These are phyloP conservation scores for Pavlovales sp. DNA, from an alignment of 208 protist genomes.

Conservation along the genomic window DNA sequence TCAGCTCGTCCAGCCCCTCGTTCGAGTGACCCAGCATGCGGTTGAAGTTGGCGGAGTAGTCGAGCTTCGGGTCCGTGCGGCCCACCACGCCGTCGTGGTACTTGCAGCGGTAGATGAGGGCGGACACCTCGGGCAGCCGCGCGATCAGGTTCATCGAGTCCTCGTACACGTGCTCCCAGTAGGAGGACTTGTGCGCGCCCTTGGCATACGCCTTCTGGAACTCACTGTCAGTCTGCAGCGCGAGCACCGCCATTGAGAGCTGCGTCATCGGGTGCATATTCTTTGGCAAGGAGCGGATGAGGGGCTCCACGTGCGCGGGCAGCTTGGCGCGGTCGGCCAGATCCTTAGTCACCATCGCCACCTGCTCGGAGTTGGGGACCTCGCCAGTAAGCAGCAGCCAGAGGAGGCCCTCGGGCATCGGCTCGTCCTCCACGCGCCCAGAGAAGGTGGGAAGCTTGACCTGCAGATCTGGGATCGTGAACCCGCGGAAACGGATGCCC, in stretches of 20 bases:
- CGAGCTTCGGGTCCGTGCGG: slow-evolving; percentile 66
- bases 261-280: slow-evolving; percentile 43
- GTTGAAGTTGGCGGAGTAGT: slow-evolving; percentile 90
- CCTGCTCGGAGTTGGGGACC: slow-evolving; percentile 77
- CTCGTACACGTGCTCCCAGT: slow-evolving; percentile 43
- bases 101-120: slow-evolving; percentile 33
- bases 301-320: slow-evolving; percentile 36
- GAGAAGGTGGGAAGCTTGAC: slow-evolving; percentile 72
- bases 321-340: slow-evolving; percentile 39
- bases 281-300: slow-evolving; percentile 43
- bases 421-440: slow-evolving; percentile 69
- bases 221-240: slow-evolving; percentile 8
- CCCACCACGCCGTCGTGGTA: slow-evolving; percentile 36
- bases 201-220: slow-evolving; percentile 1
- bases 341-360: slow-evolving; percentile 36
- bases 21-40: slow-evolving; percentile 81
- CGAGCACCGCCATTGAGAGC: slow-evolving; percentile 16
- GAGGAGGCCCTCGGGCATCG: slow-evolving; percentile 87
- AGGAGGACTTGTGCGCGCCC: slow-evolving; percentile 1
- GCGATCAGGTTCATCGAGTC: slow-evolving; percentile 38
- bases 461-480: slow-evolving; percentile 88
- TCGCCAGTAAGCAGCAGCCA: slow-evolving; percentile 94
- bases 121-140: slow-evolving; percentile 22
- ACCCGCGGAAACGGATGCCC: slow-evolving; percentile 93
- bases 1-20: slow-evolving; percentile 86